Conservation (phyloP, 305 asterid species). For the Fraxinus baroniana region DNA sequence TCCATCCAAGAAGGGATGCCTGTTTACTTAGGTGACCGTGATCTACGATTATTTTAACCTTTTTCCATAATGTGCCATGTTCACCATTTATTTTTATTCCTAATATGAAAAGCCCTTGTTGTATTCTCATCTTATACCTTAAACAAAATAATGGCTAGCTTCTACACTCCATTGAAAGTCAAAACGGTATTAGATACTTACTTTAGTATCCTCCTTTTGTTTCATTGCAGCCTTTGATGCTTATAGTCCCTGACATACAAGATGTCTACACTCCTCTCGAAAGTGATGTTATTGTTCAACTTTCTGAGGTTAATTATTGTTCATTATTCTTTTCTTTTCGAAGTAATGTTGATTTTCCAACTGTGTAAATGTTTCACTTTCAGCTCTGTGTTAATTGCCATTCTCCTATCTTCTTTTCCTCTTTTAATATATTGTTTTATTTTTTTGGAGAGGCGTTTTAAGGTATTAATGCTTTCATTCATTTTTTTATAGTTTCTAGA, state of each 20-base stretch:
- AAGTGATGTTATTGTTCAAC: slow-evolving; percentile 88
- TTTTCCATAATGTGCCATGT: background rate
- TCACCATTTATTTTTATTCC: slow-evolving; percentile 17
- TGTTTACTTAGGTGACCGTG: slow-evolving; percentile 6
- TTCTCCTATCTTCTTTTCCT: slow-evolving; percentile 11
- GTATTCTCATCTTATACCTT: slow-evolving; percentile 17
- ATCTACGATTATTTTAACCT: slow-evolving; percentile 5
- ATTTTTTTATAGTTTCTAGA: slow-evolving; percentile 9
- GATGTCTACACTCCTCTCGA: slow-evolving; percentile 96
- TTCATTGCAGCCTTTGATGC: slow-evolving; percentile 94
- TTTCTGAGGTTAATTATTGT: slow-evolving; percentile 70
- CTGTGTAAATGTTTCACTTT: slow-evolving; percentile 21
- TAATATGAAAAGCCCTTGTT: slow-evolving; percentile 7
- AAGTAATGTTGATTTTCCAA: slow-evolving; percentile 6
- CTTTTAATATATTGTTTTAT: background rate
- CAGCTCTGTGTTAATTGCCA: slow-evolving; percentile 4
- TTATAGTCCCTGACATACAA: slow-evolving; percentile 93
- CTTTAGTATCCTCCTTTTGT: background rate
- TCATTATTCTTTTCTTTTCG: slow-evolving; percentile 26
- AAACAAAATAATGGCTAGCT: slow-evolving; percentile 12
- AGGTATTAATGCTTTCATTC: slow-evolving; percentile 12
- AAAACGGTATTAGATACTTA: slow-evolving; percentile 6
- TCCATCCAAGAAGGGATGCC: background rate
- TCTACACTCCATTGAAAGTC: slow-evolving; percentile 10
- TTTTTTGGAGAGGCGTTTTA: background rate